Evolutionary conservation across 164 flowering plant species (phyloP).

Genomic region (Sextonia rubra): DNA sequence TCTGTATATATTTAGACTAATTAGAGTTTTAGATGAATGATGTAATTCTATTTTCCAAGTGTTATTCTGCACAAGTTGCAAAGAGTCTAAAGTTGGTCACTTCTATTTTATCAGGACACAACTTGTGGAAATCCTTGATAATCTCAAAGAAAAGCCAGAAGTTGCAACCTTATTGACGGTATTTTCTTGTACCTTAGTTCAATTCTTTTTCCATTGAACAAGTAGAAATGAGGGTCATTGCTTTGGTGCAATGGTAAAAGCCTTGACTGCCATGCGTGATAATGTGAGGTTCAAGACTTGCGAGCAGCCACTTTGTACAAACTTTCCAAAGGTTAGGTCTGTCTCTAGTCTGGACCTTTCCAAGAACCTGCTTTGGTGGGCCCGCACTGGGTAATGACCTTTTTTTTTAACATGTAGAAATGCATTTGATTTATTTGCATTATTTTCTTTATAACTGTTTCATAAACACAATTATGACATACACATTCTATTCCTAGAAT

Average conservation of each 20-base stretch:
- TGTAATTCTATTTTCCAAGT: neutral
- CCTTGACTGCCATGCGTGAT: no score
- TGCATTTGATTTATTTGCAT: neutral
- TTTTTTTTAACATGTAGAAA: no score
- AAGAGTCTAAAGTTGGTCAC: neutral
- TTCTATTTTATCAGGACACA: slow-evolving; percentile 55
- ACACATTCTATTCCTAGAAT: neutral
- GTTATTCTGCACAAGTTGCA: neutral
- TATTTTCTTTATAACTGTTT: neutral
- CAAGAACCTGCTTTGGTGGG: no score
- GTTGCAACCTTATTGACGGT: slow-evolving; percentile 84
- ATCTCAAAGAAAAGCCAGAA: slow-evolving; percentile 90
- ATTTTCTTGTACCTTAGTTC: slow-evolving; percentile 10
- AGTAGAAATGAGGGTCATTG: no score
- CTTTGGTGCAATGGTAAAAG: no score
- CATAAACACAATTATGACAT: neutral
- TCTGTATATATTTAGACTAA: neutral
- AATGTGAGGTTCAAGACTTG: no score
- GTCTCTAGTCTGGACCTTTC: no score
- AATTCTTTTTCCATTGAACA: neutral
- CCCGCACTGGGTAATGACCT: no score
- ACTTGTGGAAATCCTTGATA: slow-evolving; percentile 74
- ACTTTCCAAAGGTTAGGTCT: no score
- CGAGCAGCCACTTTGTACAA: no score
- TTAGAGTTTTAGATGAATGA: neutral